A percentile compares a stretch with the other conserved stretches of the same genome.
These are phyloP conservation scores for Cyclotella distinguenda DNA, from an alignment of 108 stramenopile species.

Conservation along the genomic window DNA sequence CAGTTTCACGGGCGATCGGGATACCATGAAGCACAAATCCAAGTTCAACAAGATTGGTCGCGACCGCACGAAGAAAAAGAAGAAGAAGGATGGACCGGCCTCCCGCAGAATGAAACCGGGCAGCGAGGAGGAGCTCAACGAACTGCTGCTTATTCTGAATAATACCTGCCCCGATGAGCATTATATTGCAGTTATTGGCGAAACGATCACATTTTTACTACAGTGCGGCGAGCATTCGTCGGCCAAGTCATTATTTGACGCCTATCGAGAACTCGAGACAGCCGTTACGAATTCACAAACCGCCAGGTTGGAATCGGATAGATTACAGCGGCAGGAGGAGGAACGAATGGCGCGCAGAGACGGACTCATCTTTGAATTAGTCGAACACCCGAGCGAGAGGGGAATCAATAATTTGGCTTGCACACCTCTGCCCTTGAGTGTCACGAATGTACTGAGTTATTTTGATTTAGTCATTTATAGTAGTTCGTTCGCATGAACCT, in stretches of 20 bases:
- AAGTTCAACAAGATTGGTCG: slow-evolving; percentile 78
- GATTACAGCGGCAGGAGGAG: slow-evolving; percentile 26
- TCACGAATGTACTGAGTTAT: slow-evolving; percentile 28
- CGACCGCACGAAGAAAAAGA: slow-evolving; percentile 71
- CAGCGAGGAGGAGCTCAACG: slow-evolving; percentile 75
- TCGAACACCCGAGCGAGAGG: slow-evolving; percentile 58
- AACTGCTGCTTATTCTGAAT: slow-evolving; percentile 52
- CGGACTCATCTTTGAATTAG: slow-evolving; percentile 24
- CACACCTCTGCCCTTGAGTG: slow-evolving; percentile 30
- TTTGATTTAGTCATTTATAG: too few relatives aligned
- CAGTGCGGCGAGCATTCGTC: slow-evolving; percentile 43
- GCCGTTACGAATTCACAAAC: slow-evolving; percentile 37
- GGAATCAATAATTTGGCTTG: slow-evolving; percentile 55
- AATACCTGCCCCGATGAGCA: slow-evolving; percentile 51
- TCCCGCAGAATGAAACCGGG: slow-evolving; percentile 66
- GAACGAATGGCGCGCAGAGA: slow-evolving; percentile 39
- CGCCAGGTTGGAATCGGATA: slow-evolving; percentile 35
- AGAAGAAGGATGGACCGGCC: slow-evolving; percentile 46
- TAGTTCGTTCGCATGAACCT: too few relatives aligned
- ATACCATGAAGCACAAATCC: slow-evolving; percentile 70
- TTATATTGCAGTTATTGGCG: slow-evolving; percentile 52
- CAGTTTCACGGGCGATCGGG: slow-evolving; percentile 64
- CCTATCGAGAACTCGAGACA: slow-evolving; percentile 47
- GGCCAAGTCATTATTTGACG: slow-evolving; percentile 49
- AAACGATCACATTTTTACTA: slow-evolving; percentile 68